Evolutionary conservation across 2,329 filamentous ascomycete species (phyloP), one percentile per base, ranked within the genome.

Genomic region (Microdochium trichocladiopsis): DNA sequence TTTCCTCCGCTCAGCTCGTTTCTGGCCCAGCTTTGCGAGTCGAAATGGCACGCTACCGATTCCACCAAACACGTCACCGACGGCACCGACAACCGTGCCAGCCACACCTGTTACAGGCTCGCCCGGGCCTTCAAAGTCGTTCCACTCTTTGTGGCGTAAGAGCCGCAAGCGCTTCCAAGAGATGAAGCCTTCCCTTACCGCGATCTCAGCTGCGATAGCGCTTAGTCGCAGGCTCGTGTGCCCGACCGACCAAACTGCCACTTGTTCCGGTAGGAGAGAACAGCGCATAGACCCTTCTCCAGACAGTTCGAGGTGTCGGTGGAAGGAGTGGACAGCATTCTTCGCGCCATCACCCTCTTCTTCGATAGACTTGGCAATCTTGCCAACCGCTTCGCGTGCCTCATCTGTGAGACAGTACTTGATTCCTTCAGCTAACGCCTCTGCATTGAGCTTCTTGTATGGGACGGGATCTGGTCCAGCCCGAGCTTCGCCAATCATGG

Each of bases 91-190:
- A 4, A 89, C 58, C 0, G 84, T 84, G 11, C 81, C 80, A 31
- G 81, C 80, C 3, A 80, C 70, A 2, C 86, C 87, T 0, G 85
- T 87, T 12, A 90, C 71, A 0, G 87, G 87, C 61, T 90, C 87
- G 0, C 86, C 86, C 0, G 86, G 86, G 0, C 87, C 87, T 57
- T 87, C 84, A 59, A 89, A 90, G 59, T 90, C 86, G 58, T 88
- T 88, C 84, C 86, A 90, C 59, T 88, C 85, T 50, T 78, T 80
- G 59, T 87, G 84, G 9, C 87, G 74, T 9, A 88, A 61, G 1
- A 90, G 72, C 12, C 80, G 76, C 48, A 90, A 66, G 53, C 82
- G 79, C 52, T 77, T 79, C 79, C 84, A 88, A 23, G 76, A 74
- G 22, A 88, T 62, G 56, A 79, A 75, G n/a, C 81, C 82, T 56